Base-by-base conservation (phyloP, 441 rosid species). In the Bruguiera hainesii region DNA sequence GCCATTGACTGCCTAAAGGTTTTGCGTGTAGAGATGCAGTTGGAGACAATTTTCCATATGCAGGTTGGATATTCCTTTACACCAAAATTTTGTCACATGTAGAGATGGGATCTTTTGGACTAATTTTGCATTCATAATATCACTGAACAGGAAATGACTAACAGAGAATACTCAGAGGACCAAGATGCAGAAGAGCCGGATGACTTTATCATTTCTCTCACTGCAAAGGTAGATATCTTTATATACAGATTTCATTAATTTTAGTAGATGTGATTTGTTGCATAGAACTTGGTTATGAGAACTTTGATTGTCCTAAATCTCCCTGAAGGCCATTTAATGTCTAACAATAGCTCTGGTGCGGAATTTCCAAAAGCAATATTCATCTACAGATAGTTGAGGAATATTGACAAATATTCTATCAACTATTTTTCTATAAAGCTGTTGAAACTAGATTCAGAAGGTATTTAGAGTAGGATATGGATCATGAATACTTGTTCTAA, bases 181-280 rank as follows among this genome's bases (percentile, higher is more conserved):
- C 93, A 87, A 69, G 97, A 96, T 77, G 93, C 97, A 5, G 98
- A 96, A 81, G 99, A 96, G 83, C 99, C 99, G 7, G 99, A 96
- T 70, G 94, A 93, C 82, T 96, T 89, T 66, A 81, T 96, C 53
- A 85, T 93, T 79, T 84, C 98, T 68, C 91, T 96, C 26, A 87
- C 89, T 70, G 83, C 99, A 64, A 91, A 89, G 97, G 99, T 95
- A 46, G 28, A 74, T 75, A 37, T 70, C 77, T 71, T 60, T 13
- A 33, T 13, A 11, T 56, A 64, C 37, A 56, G 15, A 60, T 64
- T 64, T 58, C 29, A 21, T 61, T 28, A 33, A 62, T 6, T 19
- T 16, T 37, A 3, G 28, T 35, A 31, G 29, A 29, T 69, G 6
- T 11, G 49, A 61, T 50, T 29, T 57, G 26, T 23, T 13, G 6